phyloP scores from a whole-genome alignment of 2,329 filamentous ascomycete species.

The Beauveria scarabaeidicola region DNA sequence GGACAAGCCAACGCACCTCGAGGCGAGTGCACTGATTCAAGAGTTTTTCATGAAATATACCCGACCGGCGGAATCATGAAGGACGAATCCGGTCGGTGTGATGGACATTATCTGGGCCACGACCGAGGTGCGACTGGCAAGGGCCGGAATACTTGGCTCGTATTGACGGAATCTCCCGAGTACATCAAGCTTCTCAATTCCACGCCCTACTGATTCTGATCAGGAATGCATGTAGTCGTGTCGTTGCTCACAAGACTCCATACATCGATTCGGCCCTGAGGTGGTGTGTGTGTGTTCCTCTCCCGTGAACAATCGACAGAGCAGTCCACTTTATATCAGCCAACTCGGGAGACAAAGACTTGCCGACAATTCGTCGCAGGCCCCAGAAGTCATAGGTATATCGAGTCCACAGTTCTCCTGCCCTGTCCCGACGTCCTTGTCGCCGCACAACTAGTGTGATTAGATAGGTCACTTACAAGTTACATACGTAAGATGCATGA shows the following conservation, averaged over 20 bases:
- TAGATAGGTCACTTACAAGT: neutral
- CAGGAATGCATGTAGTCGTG: neutral
- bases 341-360: neutral
- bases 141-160: neutral
- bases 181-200: neutral
- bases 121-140: neutral
- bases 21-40: conserved; percentile 35
- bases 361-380: neutral
- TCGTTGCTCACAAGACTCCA: neutral
- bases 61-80: conserved; percentile 3
- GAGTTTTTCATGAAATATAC: conserved; percentile 34
- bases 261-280: neutral
- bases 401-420: neutral
- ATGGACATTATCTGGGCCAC: neutral
- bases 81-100: too few species aligned
- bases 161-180: neutral
- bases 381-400: neutral
- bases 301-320: neutral
- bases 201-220: neutral
- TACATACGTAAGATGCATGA: neutral
- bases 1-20: conserved; percentile 32
- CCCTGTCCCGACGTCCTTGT: neutral
- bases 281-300: neutral
- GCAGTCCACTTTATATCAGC: neutral
- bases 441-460: neutral